Evolutionary conservation across 169 alveolate genomes (phyloP).

Genomic region (Babesia ovis): DNA sequence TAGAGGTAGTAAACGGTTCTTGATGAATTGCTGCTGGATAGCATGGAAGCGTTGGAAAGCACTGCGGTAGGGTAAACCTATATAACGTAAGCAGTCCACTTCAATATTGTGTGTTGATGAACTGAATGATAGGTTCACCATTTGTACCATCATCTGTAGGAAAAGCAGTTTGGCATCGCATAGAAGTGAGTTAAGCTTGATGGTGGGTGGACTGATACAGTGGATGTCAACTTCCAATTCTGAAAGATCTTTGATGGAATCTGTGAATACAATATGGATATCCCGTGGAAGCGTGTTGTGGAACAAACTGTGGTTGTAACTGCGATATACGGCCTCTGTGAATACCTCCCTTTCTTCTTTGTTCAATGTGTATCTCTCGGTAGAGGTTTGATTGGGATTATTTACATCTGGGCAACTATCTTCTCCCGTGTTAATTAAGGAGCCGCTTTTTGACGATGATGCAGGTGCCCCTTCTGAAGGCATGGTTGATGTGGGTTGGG

Average conservation of each 20-base stretch:
- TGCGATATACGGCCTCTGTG: constrained; percentile 19
- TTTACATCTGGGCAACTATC: background rate
- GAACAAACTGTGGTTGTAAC: constrained; percentile 54
- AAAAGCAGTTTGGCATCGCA: constrained; percentile 25
- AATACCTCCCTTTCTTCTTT: constrained; percentile 9
- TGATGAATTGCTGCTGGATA: constrained; percentile 24
- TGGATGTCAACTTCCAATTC: constrained; percentile 2
- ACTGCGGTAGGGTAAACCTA: constrained; percentile 27
- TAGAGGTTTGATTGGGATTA: background rate
- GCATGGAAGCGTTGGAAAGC: constrained; percentile 35
- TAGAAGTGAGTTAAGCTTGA: constrained; percentile 15
- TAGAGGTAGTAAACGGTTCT: constrained; percentile 39
- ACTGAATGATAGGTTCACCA: constrained; percentile 37
- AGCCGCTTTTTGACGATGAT: background rate
- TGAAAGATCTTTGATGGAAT: constrained; percentile 44
- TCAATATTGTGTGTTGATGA: constrained; percentile 31
- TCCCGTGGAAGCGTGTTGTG: constrained; percentile 31
- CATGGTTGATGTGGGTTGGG: background rate
- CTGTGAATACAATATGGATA: constrained; percentile 26
- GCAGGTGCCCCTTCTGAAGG: background rate
- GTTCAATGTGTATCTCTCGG: constrained; percentile 5
- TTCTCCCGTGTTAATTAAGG: background rate
- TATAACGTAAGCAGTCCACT: constrained; percentile 32
- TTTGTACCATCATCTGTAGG: constrained; percentile 49
- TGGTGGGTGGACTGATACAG: constrained; percentile 21